Base-by-base conservation (phyloP, 163 green algal genomes). In the Volvox carteri region DNA sequence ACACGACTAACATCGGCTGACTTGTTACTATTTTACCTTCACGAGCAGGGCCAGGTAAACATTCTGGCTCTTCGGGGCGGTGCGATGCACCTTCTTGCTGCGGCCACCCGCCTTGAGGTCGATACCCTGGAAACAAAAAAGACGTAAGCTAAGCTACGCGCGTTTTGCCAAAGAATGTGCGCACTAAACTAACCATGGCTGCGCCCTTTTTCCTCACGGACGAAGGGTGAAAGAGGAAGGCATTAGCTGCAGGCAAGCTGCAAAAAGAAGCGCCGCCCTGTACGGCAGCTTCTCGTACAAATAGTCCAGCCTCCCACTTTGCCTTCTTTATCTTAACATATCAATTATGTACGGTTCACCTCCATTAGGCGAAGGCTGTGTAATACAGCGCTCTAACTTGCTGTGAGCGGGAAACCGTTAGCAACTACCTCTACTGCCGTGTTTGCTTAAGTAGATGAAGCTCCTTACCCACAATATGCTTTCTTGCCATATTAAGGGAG, bases 381-480 rank as follows among this genome's bases (percentile, higher is more conserved):
- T n/a, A n/a, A n/a, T n/a, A n/a, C n/a, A 65, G 8, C 19, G 7
- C 54, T 30, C 7, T 28, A 19, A 65, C 7, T 65, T 23, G 28
- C 8, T 65, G 19, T 2, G 7, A 72, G 60, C 60, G 19, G 60
- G n/a, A 42, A 65, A 80, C 73, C 73, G 73, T 56, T 44, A 46
- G 25, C 46, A 80, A 80, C 73, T 4, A 65, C 41, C 73, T 65
- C 44, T 44, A 12, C 73, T 33, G 30, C 54, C 54, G 33, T 14
- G 33, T 54, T 5, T 23, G 33, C 68, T 77, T 65, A 65, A 3
- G 6, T 50, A 46, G 25, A 99, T 99, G 98, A 98, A 98, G 95
- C 95, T 99, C 14, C 91, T 99, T 4, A 99, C 96, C 37, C 98
- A 99, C 91, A 99, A 99, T 93, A 98, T 99, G 93, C 95, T 99